A percentile compares a stretch with the other conserved stretches of the same genome.
phyloP scores from a whole-genome alignment of 257 asterid genomes.

The Scutellaria barbata region DNA sequence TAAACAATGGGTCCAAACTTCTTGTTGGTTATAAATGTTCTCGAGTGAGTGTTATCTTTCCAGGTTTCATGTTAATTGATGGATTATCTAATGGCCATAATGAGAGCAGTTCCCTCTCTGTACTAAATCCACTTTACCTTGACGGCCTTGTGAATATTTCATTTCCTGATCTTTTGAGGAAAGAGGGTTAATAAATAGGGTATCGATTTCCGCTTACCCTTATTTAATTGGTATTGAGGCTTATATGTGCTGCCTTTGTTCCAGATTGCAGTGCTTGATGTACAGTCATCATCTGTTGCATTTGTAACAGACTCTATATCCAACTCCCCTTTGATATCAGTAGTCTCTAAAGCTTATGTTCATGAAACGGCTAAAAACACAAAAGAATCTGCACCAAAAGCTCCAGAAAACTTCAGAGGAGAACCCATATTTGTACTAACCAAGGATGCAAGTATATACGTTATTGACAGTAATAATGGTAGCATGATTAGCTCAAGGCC shows the following conservation, averaged over 20 bases:
- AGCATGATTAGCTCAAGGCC: conserved; percentile 59
- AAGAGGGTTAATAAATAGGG: conserved; percentile 14
- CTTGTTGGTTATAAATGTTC: conserved; percentile 71
- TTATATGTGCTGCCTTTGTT: conserved; percentile 39
- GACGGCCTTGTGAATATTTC: conserved; percentile 12
- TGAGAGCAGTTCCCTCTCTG: conserved; percentile 12
- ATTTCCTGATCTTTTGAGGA: conserved; percentile 14
- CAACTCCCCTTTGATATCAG: conserved; percentile 54
- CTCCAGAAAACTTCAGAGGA: conserved; percentile 44
- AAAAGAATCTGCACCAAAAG: conserved; percentile 49
- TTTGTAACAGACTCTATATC: conserved; percentile 59
- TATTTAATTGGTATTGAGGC: conserved; percentile 24
- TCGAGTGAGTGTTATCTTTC: conserved; percentile 56
- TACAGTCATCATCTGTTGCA: conserved; percentile 60
- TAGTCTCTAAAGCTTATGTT: conserved; percentile 48
- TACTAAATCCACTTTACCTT: conserved; percentile 26
- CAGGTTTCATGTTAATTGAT: conserved; percentile 31
- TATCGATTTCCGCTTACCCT: conserved; percentile 3
- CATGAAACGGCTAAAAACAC: conserved; percentile 42
- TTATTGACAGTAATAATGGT: conserved; percentile 58
- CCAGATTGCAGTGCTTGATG: conserved; percentile 85
- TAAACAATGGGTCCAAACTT: conserved; percentile 66
- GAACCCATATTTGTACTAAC: conserved; percentile 63
- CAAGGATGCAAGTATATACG: conserved; percentile 62
- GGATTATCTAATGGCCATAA: conserved; percentile 14